Conservation (phyloP, 148 eudicot genomes). For the Vaccinium vitisidaea region DNA sequence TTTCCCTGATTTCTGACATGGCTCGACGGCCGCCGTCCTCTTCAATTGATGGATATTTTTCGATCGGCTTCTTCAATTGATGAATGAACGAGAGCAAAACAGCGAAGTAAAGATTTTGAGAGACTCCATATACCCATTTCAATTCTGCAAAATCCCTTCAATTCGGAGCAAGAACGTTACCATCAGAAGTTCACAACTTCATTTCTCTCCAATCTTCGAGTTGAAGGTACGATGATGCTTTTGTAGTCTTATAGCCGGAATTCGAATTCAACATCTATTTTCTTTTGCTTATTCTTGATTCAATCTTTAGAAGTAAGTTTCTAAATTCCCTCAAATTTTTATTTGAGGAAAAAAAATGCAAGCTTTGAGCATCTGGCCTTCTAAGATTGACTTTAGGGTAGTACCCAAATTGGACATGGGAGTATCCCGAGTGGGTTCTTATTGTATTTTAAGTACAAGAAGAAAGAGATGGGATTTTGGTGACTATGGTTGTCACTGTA, state of each 20-base stretch:
- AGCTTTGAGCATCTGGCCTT: constrained; percentile 55
- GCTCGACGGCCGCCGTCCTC: too few relatives aligned
- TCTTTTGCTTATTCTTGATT: not conserved
- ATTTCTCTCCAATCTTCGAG: constrained; percentile 5
- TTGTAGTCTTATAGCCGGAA: not conserved
- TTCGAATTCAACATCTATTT: not conserved
- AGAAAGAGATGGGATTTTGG: constrained; percentile 32
- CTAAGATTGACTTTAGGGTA: constrained; percentile 40
- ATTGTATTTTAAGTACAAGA: constrained; percentile 31
- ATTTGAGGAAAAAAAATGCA: constrained; percentile 69
- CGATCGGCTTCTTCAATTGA: too few relatives aligned
- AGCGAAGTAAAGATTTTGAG: constrained; percentile 25
- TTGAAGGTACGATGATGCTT: constrained; percentile 20
- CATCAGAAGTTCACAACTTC: not conserved
- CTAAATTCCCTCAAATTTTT: constrained; percentile 51
- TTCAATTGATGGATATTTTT: too few relatives aligned
- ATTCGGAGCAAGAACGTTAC: not conserved
- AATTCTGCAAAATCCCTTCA: not conserved
- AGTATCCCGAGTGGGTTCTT: constrained; percentile 25
- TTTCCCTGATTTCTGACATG: too few relatives aligned
- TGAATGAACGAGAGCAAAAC: too few relatives aligned
- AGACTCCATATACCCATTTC: too few relatives aligned
- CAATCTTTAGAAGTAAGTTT: not conserved
- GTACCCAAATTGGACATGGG: constrained; percentile 42
- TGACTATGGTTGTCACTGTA: constrained; percentile 16